Evolutionary conservation across 179 eudicot genomes (phyloP).

Genomic region (Amaranthus tricolor): DNA sequence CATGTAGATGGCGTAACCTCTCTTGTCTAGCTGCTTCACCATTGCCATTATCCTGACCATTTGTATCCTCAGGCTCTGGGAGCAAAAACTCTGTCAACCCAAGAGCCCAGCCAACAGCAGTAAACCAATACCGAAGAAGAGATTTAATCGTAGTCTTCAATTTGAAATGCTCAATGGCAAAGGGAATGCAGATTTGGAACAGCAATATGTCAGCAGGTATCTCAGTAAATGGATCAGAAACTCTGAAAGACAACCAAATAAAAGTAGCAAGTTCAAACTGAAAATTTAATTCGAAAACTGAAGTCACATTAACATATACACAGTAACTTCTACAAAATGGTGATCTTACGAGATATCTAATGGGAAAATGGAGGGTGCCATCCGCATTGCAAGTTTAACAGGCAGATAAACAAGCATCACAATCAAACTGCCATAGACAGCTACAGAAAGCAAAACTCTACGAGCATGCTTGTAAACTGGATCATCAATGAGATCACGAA

Average conservation of each 20-base stretch:
- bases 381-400: slow-evolving; percentile 92
- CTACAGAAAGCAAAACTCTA: slow-evolving; percentile 87
- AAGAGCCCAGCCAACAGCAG: slow-evolving; percentile 92
- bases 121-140: slow-evolving; percentile 88
- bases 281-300: not conserved
- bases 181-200: slow-evolving; percentile 96
- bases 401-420: slow-evolving; percentile 96
- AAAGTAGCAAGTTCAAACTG: slow-evolving; percentile 9
- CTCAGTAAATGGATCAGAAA: slow-evolving; percentile 95
- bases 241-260: slow-evolving; percentile 50
- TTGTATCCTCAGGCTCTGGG: slow-evolving; percentile 73
- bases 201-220: slow-evolving; percentile 97
- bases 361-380: slow-evolving; percentile 84
- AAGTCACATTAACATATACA: not conserved
- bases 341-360: slow-evolving; percentile 87
- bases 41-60: slow-evolving; percentile 71
- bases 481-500: slow-evolving; percentile 96
- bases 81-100: slow-evolving; percentile 79
- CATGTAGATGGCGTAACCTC: slow-evolving; percentile 45
- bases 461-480: slow-evolving; percentile 99
- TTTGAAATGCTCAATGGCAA: slow-evolving; percentile 94
- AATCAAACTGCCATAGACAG: slow-evolving; percentile 90
- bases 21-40: slow-evolving; percentile 70
- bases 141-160: slow-evolving; percentile 79
- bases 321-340: not conserved